Percentiles rank a stretch among this genome's conserved stretches.
Conservation (phyloP, 768 basidiomycete genomes). For the Dictyophora rubrovolvata region DNA sequence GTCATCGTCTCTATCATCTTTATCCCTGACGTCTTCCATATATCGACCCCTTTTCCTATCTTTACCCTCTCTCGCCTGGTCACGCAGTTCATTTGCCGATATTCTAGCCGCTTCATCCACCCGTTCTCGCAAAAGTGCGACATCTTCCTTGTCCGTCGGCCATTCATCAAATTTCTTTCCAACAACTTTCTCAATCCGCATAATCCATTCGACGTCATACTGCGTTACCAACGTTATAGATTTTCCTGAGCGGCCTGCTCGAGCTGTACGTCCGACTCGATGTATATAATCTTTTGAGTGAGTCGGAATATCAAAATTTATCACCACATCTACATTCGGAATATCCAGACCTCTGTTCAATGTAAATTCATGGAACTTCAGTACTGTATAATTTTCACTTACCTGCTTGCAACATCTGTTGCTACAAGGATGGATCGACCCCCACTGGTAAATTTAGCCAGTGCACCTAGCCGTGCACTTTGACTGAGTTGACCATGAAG, state of each 20-base stretch:
- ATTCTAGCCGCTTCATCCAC: slow-evolving; percentile 73
- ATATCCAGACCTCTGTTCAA: slow-evolving; percentile 78
- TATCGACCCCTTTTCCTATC: slow-evolving; percentile 33
- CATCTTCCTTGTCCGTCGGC: slow-evolving; percentile 80
- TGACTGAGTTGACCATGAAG: slow-evolving; percentile 93
- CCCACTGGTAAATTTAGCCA: slow-evolving; percentile 93
- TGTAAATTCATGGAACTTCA: background rate
- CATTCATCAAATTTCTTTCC: slow-evolving; percentile 89
- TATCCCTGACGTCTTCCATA: slow-evolving; percentile 34
- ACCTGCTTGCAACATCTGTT: slow-evolving; percentile 93
- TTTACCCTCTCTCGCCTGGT: slow-evolving; percentile 46
- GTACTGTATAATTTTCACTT: slow-evolving; percentile 19
- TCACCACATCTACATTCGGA: slow-evolving; percentile 89
- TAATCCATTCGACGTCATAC: slow-evolving; percentile 93
- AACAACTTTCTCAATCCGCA: slow-evolving; percentile 87
- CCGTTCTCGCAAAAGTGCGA: slow-evolving; percentile 76
- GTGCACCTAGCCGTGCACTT: slow-evolving; percentile 83
- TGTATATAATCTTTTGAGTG: slow-evolving; percentile 99
- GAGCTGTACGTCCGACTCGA: slow-evolving; percentile 92
- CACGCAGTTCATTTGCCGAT: slow-evolving; percentile 76
- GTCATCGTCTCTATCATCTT: slow-evolving; percentile 80
- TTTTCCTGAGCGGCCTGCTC: slow-evolving; percentile 95
- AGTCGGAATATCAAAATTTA: slow-evolving; percentile 96
- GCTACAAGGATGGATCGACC: slow-evolving; percentile 87
- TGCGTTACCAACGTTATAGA: slow-evolving; percentile 96